These are phyloP conservation scores for Vigna reflexopilosa DNA, from an alignment of 306 rosid genomes.

Conservation along the genomic window DNA sequence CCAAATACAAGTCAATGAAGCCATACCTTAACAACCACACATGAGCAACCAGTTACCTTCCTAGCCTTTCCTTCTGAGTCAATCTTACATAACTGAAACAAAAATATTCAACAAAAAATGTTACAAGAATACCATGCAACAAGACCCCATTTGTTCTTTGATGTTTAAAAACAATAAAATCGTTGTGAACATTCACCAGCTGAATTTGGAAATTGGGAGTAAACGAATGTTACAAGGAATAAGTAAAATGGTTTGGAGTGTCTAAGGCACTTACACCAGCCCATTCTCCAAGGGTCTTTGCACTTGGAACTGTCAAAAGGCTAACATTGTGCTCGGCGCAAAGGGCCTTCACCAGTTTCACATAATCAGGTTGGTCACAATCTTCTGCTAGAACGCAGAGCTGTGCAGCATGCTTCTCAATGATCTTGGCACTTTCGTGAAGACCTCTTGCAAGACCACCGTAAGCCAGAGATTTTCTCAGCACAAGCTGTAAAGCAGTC, in stretches of 20 bases:
- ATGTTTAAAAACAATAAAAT: not conserved
- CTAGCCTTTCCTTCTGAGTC: conserved; percentile 84
- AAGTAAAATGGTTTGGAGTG: not conserved
- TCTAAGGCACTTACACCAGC: conserved; percentile 72
- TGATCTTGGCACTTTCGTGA: conserved; percentile 78
- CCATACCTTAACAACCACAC: conserved; percentile 80
- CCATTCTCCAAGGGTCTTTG: conserved; percentile 94
- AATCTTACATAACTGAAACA: conserved; percentile 72
- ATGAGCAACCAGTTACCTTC: conserved; percentile 60
- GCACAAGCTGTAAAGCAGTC: conserved; percentile 79
- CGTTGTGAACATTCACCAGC: not conserved
- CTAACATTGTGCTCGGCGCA: conserved; percentile 81
- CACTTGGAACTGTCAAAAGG: conserved; percentile 75
- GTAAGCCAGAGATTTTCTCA: conserved; percentile 81
- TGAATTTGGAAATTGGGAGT: not conserved
- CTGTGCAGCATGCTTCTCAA: conserved; percentile 86
- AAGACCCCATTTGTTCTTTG: not conserved
- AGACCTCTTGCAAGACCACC: conserved; percentile 83
- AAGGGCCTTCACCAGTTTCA: conserved; percentile 80
- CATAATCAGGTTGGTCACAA: conserved; percentile 83
- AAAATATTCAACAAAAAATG: not conserved
- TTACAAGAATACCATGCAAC: not conserved
- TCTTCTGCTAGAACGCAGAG: conserved; percentile 87
- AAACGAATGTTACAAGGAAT: not conserved
- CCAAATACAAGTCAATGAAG: not conserved